phyloP scores from a whole-genome alignment of 73 alveolate species.

The Stentor coeruleus region DNA sequence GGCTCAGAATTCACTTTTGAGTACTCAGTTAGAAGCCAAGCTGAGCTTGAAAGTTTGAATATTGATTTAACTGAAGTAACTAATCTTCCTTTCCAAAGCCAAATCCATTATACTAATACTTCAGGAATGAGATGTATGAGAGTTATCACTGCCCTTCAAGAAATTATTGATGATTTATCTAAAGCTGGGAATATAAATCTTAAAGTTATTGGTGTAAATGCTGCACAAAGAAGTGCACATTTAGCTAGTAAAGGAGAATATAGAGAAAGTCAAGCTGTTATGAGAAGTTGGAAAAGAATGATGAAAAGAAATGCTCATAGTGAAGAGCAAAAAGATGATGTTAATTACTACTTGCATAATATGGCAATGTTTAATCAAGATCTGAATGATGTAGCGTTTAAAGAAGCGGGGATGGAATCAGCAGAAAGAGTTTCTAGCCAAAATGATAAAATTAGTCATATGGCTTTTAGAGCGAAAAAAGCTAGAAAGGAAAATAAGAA shows the following conservation, averaged over 20 bases:
- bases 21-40: slow-evolving; percentile 55
- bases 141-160: slow-evolving; percentile 56
- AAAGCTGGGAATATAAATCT: slow-evolving; percentile 64
- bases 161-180: slow-evolving; percentile 61
- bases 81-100: slow-evolving; percentile 73
- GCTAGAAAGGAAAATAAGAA: slow-evolving; percentile 2
- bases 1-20: slow-evolving; percentile 74
- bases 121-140: slow-evolving; percentile 77
- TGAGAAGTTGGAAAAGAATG: slow-evolving; percentile 39
- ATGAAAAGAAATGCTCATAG: slow-evolving; percentile 20
- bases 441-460: slow-evolving; percentile 20
- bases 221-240: slow-evolving; percentile 76
- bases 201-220: slow-evolving; percentile 68
- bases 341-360: slow-evolving; percentile 4
- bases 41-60: slow-evolving; percentile 50
- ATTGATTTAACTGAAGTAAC: slow-evolving; percentile 52
- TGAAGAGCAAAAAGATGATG: slow-evolving; percentile 4
- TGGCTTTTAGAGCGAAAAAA: slow-evolving; percentile 21
- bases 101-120: slow-evolving; percentile 60
- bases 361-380: background rate
- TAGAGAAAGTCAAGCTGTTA: slow-evolving; percentile 64
- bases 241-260: slow-evolving; percentile 68
- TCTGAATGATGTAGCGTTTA: background rate
- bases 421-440: background rate
- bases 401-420: background rate